A percentile compares a stretch with the other conserved stretches of the same genome.
These are phyloP conservation scores for Trichopus zeylanicus DNA, from an alignment of 116 monocot genomes.

Conservation along the genomic window DNA sequence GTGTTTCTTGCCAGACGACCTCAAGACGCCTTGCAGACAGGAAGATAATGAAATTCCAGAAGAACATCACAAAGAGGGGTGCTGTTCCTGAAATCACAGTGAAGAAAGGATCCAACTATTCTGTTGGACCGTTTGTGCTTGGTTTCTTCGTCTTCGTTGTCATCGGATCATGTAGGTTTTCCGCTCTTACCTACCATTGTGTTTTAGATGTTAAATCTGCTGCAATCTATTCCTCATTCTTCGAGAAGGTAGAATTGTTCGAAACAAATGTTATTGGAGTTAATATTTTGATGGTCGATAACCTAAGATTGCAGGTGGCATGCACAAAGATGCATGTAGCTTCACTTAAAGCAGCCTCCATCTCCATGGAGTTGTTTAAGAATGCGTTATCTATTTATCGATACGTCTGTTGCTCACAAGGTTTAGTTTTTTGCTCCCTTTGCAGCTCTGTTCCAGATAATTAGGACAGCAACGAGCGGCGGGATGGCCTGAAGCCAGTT, in stretches of 20 bases:
- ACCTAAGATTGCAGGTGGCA: not conserved
- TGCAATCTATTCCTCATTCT: not conserved
- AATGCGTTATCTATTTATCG: no score
- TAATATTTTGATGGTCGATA: not conserved
- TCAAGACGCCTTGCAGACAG: constrained; percentile 88
- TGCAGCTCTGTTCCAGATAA: constrained; percentile 64
- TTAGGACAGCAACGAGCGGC: constrained; percentile 47
- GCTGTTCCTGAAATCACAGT: constrained; percentile 57
- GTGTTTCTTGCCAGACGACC: constrained; percentile 40
- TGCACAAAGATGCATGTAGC: not conserved
- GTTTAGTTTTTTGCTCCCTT: not conserved
- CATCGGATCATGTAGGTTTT: constrained; percentile 74
- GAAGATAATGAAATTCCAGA: constrained; percentile 73
- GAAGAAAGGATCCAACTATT: constrained; percentile 73
- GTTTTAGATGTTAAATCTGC: not conserved
- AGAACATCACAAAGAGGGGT: constrained; percentile 81
- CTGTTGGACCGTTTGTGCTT: constrained; percentile 76
- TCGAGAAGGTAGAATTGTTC: not conserved
- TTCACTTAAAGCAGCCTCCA: no score
- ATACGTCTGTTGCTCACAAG: not conserved
- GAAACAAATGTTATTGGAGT: not conserved
- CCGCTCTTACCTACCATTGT: not conserved
- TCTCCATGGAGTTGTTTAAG: no score
- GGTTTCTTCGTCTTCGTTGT: constrained; percentile 91
- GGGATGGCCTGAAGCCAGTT: constrained; percentile 44